Evolutionary conservation across 2,329 filamentous ascomycete species (phyloP).

Genomic region (Fusarium azukiicola): DNA sequence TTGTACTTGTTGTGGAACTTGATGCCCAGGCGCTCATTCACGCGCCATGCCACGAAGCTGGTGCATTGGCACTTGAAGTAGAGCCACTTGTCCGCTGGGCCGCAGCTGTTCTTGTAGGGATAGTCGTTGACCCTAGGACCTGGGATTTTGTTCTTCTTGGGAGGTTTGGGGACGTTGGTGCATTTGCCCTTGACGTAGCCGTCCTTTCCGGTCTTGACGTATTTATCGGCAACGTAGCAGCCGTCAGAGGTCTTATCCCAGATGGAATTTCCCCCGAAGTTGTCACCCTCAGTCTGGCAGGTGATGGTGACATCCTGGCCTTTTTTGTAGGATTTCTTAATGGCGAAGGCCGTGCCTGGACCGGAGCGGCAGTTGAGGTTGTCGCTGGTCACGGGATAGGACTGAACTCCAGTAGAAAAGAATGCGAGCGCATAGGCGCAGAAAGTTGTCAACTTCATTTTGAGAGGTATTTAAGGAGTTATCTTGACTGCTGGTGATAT

Average conservation of each 20-base stretch:
- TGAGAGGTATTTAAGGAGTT: too few relatives aligned
- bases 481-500: too few relatives aligned
- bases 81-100: background rate
- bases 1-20: background rate
- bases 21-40: background rate
- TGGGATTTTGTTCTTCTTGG: too few relatives aligned
- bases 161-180: background rate
- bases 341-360: background rate
- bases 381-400: slow-evolving; percentile 26
- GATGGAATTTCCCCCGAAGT: slow-evolving; percentile 3
- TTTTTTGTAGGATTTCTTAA: slow-evolving; percentile 9
- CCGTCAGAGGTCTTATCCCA: slow-evolving; percentile 32
- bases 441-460: too few relatives aligned
- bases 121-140: background rate
- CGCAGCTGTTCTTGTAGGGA: background rate
- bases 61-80: background rate
- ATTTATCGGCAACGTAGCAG: slow-evolving; percentile 33
- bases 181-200: slow-evolving; percentile 11
- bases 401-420: too few relatives aligned
- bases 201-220: slow-evolving; percentile 13
- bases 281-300: slow-evolving; percentile 27
- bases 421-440: too few relatives aligned
- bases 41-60: background rate
- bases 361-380: slow-evolving; percentile 30
- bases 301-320: slow-evolving; percentile 21